A percentile compares a stretch with the other conserved stretches of the same genome.
These are phyloP conservation scores for Chlorella sp. DNA, from an alignment of 139 green algal genomes.

Conservation along the genomic window DNA sequence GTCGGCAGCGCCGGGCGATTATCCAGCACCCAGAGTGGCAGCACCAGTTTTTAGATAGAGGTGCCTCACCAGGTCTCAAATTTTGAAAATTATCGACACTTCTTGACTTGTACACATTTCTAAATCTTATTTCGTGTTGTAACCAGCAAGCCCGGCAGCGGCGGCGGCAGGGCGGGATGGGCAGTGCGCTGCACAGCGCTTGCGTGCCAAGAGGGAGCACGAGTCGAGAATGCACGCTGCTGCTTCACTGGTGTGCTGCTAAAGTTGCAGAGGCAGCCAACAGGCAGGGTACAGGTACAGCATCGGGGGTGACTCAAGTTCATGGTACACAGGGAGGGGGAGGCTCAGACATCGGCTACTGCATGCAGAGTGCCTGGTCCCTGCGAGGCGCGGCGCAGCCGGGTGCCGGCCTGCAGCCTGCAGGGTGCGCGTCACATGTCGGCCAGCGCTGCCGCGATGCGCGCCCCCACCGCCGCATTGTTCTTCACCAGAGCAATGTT, in stretches of 20 bases:
- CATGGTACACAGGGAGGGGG: background rate
- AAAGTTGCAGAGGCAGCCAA: background rate
- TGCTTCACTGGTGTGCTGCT: background rate
- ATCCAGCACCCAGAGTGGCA: too few relatives aligned
- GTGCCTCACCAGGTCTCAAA: too few relatives aligned
- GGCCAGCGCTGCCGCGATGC: slow-evolving; percentile 68
- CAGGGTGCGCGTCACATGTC: background rate
- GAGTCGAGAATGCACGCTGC: background rate
- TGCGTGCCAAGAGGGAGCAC: background rate
- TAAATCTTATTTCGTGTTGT: too few relatives aligned
- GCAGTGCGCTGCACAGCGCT: background rate
- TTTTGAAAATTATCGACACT: too few relatives aligned
- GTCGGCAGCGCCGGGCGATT: too few relatives aligned
- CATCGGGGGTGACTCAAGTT: background rate
- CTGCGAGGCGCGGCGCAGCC: too few relatives aligned
- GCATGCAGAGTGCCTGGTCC: too few relatives aligned
- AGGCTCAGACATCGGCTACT: too few relatives aligned
- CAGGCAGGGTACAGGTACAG: background rate
- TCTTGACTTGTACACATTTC: too few relatives aligned
- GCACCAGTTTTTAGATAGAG: too few relatives aligned
- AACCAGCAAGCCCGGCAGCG: background rate
- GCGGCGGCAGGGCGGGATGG: too few relatives aligned
- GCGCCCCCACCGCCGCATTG: slow-evolving; percentile 89
- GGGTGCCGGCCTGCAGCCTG: background rate
- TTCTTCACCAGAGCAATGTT: slow-evolving; percentile 97